Conservation (phyloP, 2,329 filamentous ascomycete genomes). For the Nemania diffusa region DNA sequence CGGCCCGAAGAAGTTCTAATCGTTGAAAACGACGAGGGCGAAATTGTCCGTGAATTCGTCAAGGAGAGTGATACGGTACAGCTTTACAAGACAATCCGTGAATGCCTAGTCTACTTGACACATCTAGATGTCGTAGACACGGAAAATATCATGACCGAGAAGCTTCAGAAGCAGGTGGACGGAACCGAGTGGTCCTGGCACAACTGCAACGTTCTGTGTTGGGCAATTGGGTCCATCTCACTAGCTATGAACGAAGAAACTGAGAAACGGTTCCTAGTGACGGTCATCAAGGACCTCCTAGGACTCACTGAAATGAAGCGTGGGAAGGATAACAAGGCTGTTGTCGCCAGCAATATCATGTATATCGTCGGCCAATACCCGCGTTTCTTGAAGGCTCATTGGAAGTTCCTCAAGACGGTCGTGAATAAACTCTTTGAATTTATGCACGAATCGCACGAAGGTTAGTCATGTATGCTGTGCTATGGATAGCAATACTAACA, state of each 20-base stretch:
- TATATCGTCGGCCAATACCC: constrained; percentile 99
- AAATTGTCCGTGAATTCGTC: constrained; percentile 98
- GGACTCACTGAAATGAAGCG: constrained; percentile 99
- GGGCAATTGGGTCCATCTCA: constrained; percentile 98
- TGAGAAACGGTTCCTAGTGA: constrained; percentile 97
- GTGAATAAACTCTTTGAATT: constrained; percentile 99
- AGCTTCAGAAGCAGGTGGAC: constrained; percentile 93
- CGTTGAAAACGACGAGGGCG: constrained; percentile 99
- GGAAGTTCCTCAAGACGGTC: constrained; percentile 99
- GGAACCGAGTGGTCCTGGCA: constrained; percentile 98
- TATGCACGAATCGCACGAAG: constrained; percentile 99
- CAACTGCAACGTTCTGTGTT: constrained; percentile 99
- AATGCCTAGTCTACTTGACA: constrained; percentile 96
- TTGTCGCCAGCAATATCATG: constrained; percentile 99
- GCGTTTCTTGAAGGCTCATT: constrained; percentile 97
- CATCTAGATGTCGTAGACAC: constrained; percentile 98
- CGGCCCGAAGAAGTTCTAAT: constrained; percentile 96
- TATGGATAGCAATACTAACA: constrained; percentile 42
- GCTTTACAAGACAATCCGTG: constrained; percentile 97
- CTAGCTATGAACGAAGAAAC: constrained; percentile 99
- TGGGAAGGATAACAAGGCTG: constrained; percentile 99
- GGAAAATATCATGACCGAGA: constrained; percentile 99
- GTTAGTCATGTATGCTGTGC: constrained; percentile 56
- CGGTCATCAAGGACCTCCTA: constrained; percentile 97
- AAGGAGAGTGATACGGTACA: constrained; percentile 99